Evolutionary conservation across 2,329 filamentous ascomycete genomes (phyloP).

Genomic region (Fusarium heterosporum): DNA sequence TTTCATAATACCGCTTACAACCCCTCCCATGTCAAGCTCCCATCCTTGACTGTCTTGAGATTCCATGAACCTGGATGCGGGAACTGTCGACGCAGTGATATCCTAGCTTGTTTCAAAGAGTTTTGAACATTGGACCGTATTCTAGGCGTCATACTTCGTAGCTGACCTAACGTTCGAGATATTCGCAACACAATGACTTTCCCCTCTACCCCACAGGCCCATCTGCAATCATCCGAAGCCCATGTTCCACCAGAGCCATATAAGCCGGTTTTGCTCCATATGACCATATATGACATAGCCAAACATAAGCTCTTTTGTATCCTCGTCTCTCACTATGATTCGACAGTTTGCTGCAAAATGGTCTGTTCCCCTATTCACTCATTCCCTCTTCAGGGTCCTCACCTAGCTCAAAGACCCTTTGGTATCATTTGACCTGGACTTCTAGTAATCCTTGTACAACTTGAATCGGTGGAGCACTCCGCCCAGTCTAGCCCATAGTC

Average conservation of each 20-base stretch:
- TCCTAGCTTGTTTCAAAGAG: slow-evolving; percentile 19
- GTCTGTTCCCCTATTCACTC: background rate
- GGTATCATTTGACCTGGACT: slow-evolving; percentile 22
- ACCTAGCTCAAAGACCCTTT: slow-evolving; percentile 11
- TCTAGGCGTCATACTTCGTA: background rate
- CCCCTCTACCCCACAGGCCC: slow-evolving; percentile 30
- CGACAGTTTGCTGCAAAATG: background rate
- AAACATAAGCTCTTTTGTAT: background rate
- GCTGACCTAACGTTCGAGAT: background rate
- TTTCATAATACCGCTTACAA: slow-evolving; percentile 36
- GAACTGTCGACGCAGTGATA: slow-evolving; percentile 27
- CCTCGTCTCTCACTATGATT: background rate
- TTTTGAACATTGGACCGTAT: background rate
- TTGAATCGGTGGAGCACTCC: slow-evolving; percentile 39
- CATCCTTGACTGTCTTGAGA: slow-evolving; percentile 21
- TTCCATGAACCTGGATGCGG: slow-evolving; percentile 44
- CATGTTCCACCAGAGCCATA: slow-evolving; percentile 34
- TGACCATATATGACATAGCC: slow-evolving; percentile 10
- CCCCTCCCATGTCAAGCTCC: slow-evolving; percentile 15
- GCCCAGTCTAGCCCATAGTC: slow-evolving; percentile 40
- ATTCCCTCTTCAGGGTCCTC: background rate
- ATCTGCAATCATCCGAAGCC: slow-evolving; percentile 40
- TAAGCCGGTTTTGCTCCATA: slow-evolving; percentile 43
- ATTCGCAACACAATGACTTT: slow-evolving; percentile 21
- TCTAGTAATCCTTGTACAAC: slow-evolving; percentile 18